phyloP scores from a whole-genome alignment of 352 stramenopile species.

The Plasmopara viticola region DNA sequence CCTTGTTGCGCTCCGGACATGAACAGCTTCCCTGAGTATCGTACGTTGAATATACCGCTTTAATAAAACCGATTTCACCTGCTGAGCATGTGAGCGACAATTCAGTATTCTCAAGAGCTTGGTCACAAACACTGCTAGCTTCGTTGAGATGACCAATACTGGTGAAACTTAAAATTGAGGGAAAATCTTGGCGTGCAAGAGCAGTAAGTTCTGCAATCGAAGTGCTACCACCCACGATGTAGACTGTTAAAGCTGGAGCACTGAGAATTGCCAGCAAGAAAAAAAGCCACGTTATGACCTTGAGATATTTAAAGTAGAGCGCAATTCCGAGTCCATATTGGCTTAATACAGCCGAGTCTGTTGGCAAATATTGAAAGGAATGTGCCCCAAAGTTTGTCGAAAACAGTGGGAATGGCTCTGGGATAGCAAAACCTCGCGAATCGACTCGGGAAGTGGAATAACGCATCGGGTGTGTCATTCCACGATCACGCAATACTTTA shows the following conservation, averaged over 20 bases:
- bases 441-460: constrained; percentile 56
- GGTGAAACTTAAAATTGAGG: constrained; percentile 65
- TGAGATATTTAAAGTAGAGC: constrained; percentile 86
- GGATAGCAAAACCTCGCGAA: constrained; percentile 44
- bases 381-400: constrained; percentile 73
- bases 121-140: constrained; percentile 60
- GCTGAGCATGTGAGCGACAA: constrained; percentile 60
- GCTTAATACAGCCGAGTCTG: constrained; percentile 68
- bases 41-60: constrained; percentile 68
- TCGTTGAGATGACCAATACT: constrained; percentile 74
- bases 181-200: constrained; percentile 61
- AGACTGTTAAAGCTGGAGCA: constrained; percentile 50
- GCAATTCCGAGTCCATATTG: constrained; percentile 71
- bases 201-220: constrained; percentile 51
- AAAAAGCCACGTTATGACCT: constrained; percentile 81
- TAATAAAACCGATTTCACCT: constrained; percentile 70
- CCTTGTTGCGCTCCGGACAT: constrained; percentile 63
- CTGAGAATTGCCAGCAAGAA: constrained; percentile 67
- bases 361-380: constrained; percentile 64
- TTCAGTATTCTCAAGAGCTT: constrained; percentile 38
- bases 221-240: constrained; percentile 54
- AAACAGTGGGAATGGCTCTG: constrained; percentile 48
- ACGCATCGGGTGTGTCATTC: constrained; percentile 66
- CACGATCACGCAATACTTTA: constrained; percentile 65
- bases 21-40: constrained; percentile 52